Percentiles rank a stretch among this genome's conserved stretches.
Conservation (phyloP, 202 grass and related monocot genomes). For the Zizania palustris region DNA sequence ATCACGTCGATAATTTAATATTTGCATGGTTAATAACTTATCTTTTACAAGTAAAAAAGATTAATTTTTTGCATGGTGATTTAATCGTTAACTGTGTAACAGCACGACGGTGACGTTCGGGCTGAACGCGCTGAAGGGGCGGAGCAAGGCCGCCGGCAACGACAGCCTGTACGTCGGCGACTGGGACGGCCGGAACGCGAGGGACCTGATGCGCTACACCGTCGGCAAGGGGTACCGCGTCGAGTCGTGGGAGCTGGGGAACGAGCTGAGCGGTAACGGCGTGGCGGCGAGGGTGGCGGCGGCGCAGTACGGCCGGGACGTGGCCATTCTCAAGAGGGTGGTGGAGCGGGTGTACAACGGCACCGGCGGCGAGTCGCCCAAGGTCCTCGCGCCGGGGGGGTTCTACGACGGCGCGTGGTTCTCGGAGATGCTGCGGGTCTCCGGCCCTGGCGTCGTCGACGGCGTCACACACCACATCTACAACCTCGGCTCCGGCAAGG, state of each 20-base stretch:
- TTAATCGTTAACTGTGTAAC: neutral
- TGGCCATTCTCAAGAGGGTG: conserved; percentile 42
- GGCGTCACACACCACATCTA: conserved; percentile 67
- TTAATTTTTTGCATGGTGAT: neutral
- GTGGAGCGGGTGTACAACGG: conserved; percentile 38
- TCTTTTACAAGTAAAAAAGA: neutral
- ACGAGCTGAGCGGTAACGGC: conserved; percentile 60
- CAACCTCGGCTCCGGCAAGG: conserved; percentile 64
- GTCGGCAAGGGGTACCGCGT: conserved; percentile 50
- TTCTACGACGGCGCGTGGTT: conserved; percentile 63
- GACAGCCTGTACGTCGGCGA: conserved; percentile 40
- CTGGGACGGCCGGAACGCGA: conserved; percentile 54
- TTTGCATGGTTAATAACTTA: too few relatives aligned
- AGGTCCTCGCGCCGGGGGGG: conserved; percentile 53
- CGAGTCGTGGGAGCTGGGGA: conserved; percentile 71
- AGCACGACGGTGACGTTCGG: conserved; percentile 66
- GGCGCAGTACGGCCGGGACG: conserved; percentile 46
- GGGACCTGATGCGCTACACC: conserved; percentile 52
- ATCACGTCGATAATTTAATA: neutral
- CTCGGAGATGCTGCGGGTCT: conserved; percentile 54
- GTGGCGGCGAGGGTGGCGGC: conserved; percentile 55
- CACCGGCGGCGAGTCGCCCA: conserved; percentile 36
- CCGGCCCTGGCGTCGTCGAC: conserved; percentile 54
- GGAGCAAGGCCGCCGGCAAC: conserved; percentile 21
- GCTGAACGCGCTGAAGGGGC: conserved; percentile 59